These are phyloP conservation scores for Scytalidium lignicola DNA, from an alignment of 2,329 filamentous ascomycete genomes.

Conservation along the genomic window DNA sequence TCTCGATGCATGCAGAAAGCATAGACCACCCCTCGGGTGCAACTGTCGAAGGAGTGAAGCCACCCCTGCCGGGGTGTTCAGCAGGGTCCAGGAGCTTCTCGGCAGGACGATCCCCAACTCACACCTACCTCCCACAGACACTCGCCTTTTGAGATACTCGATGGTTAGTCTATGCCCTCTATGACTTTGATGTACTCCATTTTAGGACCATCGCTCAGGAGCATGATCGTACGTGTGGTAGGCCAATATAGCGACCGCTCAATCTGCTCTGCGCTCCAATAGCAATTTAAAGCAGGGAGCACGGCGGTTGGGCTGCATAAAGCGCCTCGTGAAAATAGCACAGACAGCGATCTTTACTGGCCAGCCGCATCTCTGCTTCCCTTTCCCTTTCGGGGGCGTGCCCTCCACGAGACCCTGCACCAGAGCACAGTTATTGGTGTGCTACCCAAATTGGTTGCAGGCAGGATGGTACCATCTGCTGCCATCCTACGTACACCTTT, in stretches of 20 bases:
- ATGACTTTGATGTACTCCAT: slow-evolving; percentile 1
- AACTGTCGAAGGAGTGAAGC: not conserved
- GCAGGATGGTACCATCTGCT: not conserved
- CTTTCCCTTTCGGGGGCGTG: not conserved
- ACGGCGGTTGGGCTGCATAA: slow-evolving; percentile 26
- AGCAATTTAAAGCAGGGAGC: slow-evolving; percentile 8
- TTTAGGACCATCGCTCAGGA: slow-evolving; percentile 7
- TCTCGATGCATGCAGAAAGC: slow-evolving; percentile 19
- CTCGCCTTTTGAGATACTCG: not conserved
- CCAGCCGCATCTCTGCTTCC: not conserved
- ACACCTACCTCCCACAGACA: not conserved
- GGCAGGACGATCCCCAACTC: slow-evolving; percentile 3
- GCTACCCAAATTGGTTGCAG: slow-evolving; percentile 12
- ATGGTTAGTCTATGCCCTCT: not conserved
- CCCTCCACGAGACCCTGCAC: slow-evolving; percentile 13
- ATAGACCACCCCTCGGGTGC: slow-evolving; percentile 12
- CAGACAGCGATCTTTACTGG: not conserved
- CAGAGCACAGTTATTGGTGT: slow-evolving; percentile 12
- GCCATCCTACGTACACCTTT: not conserved
- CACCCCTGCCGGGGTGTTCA: not conserved
- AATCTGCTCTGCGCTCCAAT: slow-evolving; percentile 12
- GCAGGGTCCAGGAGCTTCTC: slow-evolving; percentile 1
- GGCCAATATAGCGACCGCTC: not conserved
- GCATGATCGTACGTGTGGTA: not conserved
- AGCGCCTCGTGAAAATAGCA: slow-evolving; percentile 30